Evolutionary conservation across 495 filamentous ascomycete species (phyloP), one percentile per base, ranked within the genome.

Genomic region (Neurospora sp.): DNA sequence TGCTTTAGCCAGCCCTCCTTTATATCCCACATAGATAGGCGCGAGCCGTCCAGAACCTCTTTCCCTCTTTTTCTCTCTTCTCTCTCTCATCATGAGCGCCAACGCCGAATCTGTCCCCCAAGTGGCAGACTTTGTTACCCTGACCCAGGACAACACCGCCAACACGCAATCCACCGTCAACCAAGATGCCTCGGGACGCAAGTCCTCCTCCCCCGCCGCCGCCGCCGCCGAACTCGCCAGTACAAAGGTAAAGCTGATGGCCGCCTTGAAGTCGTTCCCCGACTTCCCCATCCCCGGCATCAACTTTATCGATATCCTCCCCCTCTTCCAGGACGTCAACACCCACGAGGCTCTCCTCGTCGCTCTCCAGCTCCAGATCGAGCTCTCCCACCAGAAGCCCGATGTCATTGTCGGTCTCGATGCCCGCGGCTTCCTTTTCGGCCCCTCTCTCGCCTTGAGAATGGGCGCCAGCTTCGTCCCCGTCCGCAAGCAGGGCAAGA

Each of bases 221-320:
- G 82, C 88, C 90, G 79, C 90, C 90, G 78, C 92, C 91, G 88
- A 94, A 94, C 91, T 96, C 93, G 85, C 93, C 93, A 84, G 89
- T 94, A 90, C 93, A 92, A 93, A 93, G 89, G 88, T 93, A 92
- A 92, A 81, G 76, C 83, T 89, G 62, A 78, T 83, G 74, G 80
- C 82, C 70, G 81, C 85, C 69, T 83, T 88, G 38, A 83, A 83
- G 80, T 91, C 92, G 83, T 97, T 92, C 85, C 92, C 92, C 73
- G 94, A 99, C 87, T 98, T 99, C 85, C 96, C 96, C 41, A 90
- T 91, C 70, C 91, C 92, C 7, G 96, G 96, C 81, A 94, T 99
- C 80, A 88, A 97, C 72, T 99, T 99, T 84, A 93, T 98, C 87
- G 96, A 99, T 83, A 98, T 99, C 84, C 90, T 99, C 73, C 96